Evolutionary conservation across 2,329 filamentous ascomycete genomes (phyloP).

Genomic region (Phialophora verrucosa): DNA sequence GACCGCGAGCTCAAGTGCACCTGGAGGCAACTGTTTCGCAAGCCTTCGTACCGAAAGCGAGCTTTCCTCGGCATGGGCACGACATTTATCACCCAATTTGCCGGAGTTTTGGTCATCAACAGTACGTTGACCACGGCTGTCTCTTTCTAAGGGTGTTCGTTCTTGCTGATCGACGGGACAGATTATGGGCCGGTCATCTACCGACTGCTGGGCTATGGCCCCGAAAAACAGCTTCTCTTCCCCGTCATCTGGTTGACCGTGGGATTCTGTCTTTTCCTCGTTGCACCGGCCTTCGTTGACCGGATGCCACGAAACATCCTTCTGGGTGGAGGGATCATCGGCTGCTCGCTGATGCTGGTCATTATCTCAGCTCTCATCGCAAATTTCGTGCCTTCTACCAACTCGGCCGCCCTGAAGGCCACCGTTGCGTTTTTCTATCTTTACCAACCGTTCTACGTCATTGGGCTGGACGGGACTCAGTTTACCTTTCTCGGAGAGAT

Average conservation of each 20-base stretch:
- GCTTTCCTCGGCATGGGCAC: conserved; percentile 28
- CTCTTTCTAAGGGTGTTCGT: background rate
- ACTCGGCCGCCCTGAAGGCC: conserved; percentile 42
- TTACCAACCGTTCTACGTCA: background rate
- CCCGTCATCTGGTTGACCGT: conserved; percentile 26
- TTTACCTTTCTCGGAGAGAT: conserved; percentile 28
- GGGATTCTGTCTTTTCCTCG: conserved; percentile 17
- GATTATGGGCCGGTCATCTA: conserved; percentile 30
- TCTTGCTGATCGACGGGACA: conserved; percentile 16
- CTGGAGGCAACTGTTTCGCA: conserved; percentile 29
- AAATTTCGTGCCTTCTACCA: conserved; percentile 30
- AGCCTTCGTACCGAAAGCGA: conserved; percentile 31
- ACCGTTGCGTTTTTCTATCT: conserved; percentile 47
- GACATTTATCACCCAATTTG: conserved; percentile 40
- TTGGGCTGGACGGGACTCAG: conserved; percentile 15
- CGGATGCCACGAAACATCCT: background rate
- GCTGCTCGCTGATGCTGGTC: conserved; percentile 22
- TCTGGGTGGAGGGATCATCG: conserved; percentile 38
- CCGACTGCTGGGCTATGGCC: conserved; percentile 25
- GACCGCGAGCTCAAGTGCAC: conserved; percentile 24
- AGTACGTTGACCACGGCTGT: conserved; percentile 36
- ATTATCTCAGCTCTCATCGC: conserved; percentile 32
- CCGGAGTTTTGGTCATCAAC: conserved; percentile 48
- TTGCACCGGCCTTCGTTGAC: conserved; percentile 20
- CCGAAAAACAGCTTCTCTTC: conserved; percentile 26